These are phyloP conservation scores for Apiosordaria backusii DNA, from an alignment of 495 filamentous ascomycete genomes.

Conservation along the genomic window DNA sequence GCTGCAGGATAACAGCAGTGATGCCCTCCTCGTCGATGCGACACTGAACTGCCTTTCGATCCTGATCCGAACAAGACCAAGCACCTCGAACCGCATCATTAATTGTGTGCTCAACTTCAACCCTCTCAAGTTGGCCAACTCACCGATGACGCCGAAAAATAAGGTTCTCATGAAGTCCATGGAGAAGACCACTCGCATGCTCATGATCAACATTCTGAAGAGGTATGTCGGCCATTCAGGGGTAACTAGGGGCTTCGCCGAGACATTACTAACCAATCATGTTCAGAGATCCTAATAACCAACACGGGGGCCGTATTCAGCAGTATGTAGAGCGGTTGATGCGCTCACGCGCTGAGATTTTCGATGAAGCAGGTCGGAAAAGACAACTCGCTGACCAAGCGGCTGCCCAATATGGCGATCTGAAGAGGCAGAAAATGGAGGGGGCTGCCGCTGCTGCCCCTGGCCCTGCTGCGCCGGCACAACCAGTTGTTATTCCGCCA, in stretches of 20 bases:
- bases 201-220: slow-evolving; percentile 76
- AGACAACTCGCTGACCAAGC: slow-evolving; percentile 65
- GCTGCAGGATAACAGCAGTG: slow-evolving; percentile 83
- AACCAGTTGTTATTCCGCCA: slow-evolving; percentile 56
- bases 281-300: slow-evolving; percentile 64
- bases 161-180: slow-evolving; percentile 86
- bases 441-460: slow-evolving; percentile 22
- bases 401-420: slow-evolving; percentile 50
- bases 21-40: slow-evolving; percentile 85
- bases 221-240: slow-evolving; percentile 47
- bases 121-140: slow-evolving; percentile 71
- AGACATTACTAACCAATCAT: background rate
- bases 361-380: slow-evolving; percentile 76
- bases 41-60: slow-evolving; percentile 83
- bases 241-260: background rate
- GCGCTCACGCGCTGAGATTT: slow-evolving; percentile 67
- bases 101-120: slow-evolving; percentile 86
- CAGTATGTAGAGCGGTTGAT: slow-evolving; percentile 75
- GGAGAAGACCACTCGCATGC: slow-evolving; percentile 81
- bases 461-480: background rate
- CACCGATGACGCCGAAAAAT: slow-evolving; percentile 70
- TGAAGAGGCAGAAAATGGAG: slow-evolving; percentile 38
- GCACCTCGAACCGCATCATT: slow-evolving; percentile 78
- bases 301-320: slow-evolving; percentile 67
- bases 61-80: slow-evolving; percentile 74